Evolutionary conservation across 2,329 filamentous ascomycete genomes (phyloP).

Genomic region (Aspergillus jensenii): DNA sequence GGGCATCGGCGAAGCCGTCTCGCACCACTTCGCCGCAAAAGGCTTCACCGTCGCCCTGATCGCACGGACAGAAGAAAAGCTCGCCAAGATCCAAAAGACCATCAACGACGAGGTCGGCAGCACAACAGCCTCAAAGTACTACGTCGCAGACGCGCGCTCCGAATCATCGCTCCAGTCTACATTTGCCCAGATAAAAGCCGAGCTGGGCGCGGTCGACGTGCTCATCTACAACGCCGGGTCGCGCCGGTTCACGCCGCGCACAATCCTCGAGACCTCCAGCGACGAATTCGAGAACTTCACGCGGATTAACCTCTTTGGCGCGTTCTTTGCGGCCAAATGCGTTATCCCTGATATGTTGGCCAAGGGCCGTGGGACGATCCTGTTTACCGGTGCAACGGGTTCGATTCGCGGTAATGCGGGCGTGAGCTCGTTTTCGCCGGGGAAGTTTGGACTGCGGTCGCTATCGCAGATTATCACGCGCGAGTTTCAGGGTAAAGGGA

Average conservation of each 20-base stretch:
- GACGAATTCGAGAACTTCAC: conserved; percentile 18
- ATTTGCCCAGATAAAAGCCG: conserved; percentile 11
- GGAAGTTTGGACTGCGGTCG: conserved; percentile 17
- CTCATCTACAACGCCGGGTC: conserved; percentile 18
- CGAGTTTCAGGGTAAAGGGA: conserved; percentile 14
- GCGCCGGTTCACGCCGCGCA: conserved; percentile 14
- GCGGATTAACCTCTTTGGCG: conserved; percentile 16
- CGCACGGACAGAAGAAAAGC: conserved; percentile 14
- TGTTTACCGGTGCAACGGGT: conserved; percentile 18
- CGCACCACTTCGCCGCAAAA: conserved; percentile 15
- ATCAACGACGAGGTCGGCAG: conserved; percentile 11
- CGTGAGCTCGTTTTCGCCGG: conserved; percentile 16
- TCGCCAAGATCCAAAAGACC: conserved; percentile 9
- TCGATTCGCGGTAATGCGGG: conserved; percentile 16
- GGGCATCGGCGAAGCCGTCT: conserved; percentile 17
- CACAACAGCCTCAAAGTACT: conserved; percentile 5
- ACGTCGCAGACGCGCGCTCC: conserved; percentile 13
- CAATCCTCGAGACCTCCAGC: conserved; percentile 13
- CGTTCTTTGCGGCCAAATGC: conserved; percentile 13
- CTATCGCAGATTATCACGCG: conserved; percentile 16
- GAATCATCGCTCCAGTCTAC: conserved; percentile 9
- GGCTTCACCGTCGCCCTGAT: conserved; percentile 17
- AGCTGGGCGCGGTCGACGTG: conserved; percentile 15
- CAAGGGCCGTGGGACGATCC: conserved; percentile 9
- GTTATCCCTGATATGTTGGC: conserved; percentile 17